phyloP scores from a whole-genome alignment of 352 stramenopile genomes.

The Globisporangium lucens region DNA sequence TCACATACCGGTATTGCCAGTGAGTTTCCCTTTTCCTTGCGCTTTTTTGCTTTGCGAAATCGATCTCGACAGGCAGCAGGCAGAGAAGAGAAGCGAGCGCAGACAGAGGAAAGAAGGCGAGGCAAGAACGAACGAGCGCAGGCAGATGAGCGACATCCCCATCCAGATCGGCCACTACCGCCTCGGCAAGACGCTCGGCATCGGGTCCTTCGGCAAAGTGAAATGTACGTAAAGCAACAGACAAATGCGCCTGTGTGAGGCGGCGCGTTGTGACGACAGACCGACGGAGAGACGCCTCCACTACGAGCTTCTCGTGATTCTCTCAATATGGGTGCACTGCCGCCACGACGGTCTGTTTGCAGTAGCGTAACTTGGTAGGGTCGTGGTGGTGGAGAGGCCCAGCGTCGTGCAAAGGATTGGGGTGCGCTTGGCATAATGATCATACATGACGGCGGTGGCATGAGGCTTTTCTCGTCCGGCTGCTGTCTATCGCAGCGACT shows the following conservation, averaged over 20 bases:
- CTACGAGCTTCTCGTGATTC: neutral
- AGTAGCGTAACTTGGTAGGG: neutral
- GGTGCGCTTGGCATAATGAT: neutral
- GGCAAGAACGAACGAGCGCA: neutral
- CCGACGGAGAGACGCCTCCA: neutral
- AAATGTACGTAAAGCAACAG: slow-evolving; percentile 79
- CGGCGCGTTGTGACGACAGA: neutral
- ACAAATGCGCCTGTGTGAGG: neutral
- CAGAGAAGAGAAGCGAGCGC: neutral
- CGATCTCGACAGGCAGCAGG: neutral
- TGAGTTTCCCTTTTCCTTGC: neutral
- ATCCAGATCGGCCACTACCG: slow-evolving; percentile 97
- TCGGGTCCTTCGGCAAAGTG: slow-evolving; percentile 99
- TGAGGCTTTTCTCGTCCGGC: neutral
- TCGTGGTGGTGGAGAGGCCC: neutral
- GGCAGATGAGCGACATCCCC: slow-evolving; percentile 77
- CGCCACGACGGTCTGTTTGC: neutral
- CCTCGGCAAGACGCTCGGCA: slow-evolving; percentile 98
- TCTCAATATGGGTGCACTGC: neutral
- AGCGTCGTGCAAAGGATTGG: neutral
- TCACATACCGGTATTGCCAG: neutral
- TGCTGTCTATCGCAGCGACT: neutral
- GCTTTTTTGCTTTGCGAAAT: neutral
- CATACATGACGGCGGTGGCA: neutral
- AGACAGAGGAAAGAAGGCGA: neutral